phyloP scores from a whole-genome alignment of 1,139 yeast species.

The Geotrichum klebahnii region DNA sequence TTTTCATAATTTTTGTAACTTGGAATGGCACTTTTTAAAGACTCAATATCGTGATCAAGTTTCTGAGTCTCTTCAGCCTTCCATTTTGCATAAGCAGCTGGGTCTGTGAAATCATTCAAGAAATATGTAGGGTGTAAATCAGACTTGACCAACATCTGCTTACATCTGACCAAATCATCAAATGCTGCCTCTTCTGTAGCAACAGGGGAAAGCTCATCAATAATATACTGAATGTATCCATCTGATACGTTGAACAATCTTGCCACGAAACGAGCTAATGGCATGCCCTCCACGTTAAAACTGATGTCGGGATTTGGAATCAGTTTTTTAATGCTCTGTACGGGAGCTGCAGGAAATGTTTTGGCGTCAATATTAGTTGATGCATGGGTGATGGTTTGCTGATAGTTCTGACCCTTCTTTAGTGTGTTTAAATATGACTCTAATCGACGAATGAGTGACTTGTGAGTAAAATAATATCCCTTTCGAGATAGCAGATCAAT shows the following conservation, averaged over 20 bases:
- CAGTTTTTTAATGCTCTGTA: neutral
- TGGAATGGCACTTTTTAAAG: constrained; percentile 3
- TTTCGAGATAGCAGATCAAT: constrained; percentile 4
- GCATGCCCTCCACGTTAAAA: constrained; percentile 4
- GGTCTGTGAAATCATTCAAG: constrained; percentile 6
- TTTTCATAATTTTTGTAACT: neutral
- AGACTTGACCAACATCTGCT: neutral
- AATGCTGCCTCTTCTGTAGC: constrained; percentile 11
- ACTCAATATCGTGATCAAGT: constrained; percentile 9
- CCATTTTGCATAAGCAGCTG: constrained; percentile 9
- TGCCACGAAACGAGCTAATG: constrained; percentile 2
- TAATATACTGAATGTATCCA: constrained; percentile 5
- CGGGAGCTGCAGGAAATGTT: neutral
- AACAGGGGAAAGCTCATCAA: neutral
- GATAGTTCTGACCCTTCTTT: constrained; percentile 4
- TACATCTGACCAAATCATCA: constrained; percentile 10
- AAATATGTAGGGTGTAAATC: constrained; percentile 13
- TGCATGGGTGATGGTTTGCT: constrained; percentile 4
- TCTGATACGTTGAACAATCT: constrained; percentile 6
- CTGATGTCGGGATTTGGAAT: constrained; percentile 9
- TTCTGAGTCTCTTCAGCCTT: constrained; percentile 5
- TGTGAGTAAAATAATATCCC: constrained; percentile 13
- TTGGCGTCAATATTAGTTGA: neutral
- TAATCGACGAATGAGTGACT: constrained; percentile 12
- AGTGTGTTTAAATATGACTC: constrained; percentile 11